Evolutionary conservation across 78 protist species (phyloP).

Genomic region (Chrysochromulina tobinii): DNA sequence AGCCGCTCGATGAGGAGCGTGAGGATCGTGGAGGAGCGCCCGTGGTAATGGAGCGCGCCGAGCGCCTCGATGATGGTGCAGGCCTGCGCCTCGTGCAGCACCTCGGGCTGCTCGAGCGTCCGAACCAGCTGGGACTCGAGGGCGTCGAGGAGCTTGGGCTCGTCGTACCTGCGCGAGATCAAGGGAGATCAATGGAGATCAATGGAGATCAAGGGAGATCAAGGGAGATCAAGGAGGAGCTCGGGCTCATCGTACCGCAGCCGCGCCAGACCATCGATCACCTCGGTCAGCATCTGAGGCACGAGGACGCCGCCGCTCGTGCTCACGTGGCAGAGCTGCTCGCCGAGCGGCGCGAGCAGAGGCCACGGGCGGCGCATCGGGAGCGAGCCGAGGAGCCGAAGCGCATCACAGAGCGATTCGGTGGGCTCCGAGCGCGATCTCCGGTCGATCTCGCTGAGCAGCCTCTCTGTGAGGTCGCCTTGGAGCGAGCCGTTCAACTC

Average conservation of each 20-base stretch:
- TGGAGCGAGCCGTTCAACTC: too few relatives aligned
- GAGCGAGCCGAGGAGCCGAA: not conserved
- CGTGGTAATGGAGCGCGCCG: not conserved
- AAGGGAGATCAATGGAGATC: too few relatives aligned
- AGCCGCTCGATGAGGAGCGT: not conserved
- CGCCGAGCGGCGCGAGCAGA: not conserved
- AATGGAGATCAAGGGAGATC: too few relatives aligned
- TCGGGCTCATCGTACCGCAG: not conserved
- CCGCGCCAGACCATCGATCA: not conserved
- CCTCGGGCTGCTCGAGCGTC: not conserved
- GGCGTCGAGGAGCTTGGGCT: not conserved
- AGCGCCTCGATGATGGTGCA: not conserved
- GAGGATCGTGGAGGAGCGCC: not conserved
- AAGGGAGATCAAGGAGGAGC: too few relatives aligned
- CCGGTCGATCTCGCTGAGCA: not conserved
- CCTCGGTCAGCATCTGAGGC: not conserved
- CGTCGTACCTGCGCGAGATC: not conserved
- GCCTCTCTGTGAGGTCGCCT: not conserved
- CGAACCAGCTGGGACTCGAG: not conserved
- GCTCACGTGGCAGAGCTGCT: not conserved
- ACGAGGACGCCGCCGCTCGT: not conserved
- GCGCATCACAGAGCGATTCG: not conserved
- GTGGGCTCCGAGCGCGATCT: not conserved
- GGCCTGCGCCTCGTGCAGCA: constrained; percentile 14
- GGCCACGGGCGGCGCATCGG: not conserved